phyloP scores from a whole-genome alignment of 768 basidiomycete genomes.

The Boletellus ananas region DNA sequence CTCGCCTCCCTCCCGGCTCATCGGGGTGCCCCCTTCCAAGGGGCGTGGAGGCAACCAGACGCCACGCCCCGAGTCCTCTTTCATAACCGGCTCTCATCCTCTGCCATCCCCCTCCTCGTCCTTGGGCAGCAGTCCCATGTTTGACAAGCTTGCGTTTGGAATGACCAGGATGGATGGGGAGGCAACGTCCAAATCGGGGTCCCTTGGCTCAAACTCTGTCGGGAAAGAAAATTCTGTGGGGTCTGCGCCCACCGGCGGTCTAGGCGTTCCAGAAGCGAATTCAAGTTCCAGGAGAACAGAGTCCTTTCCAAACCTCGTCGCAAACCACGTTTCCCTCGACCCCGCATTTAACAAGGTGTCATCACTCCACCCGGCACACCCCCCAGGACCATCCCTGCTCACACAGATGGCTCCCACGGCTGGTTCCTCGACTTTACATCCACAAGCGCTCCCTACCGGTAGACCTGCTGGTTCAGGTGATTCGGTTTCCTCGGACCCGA shows the following conservation, averaged over 20 bases:
- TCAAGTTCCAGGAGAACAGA: slow-evolving; percentile 26
- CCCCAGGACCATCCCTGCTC: slow-evolving; percentile 65
- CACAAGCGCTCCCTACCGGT: slow-evolving; percentile 25
- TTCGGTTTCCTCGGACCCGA: slow-evolving; percentile 16
- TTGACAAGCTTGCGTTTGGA: slow-evolving; percentile 87
- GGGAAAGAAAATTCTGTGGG: slow-evolving; percentile 22
- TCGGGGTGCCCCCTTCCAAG: slow-evolving; percentile 90
- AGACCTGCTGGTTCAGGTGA: slow-evolving; percentile 23
- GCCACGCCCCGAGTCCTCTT: slow-evolving; percentile 72
- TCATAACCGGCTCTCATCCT: slow-evolving; percentile 92
- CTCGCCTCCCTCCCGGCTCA: slow-evolving; percentile 55
- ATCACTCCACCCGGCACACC: slow-evolving; percentile 33
- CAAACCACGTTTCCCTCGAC: slow-evolving; percentile 47
- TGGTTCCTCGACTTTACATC: slow-evolving; percentile 20
- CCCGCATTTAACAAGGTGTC: slow-evolving; percentile 38
- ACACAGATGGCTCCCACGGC: slow-evolving; percentile 59
- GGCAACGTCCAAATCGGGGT: slow-evolving; percentile 33
- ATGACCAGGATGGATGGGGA: slow-evolving; percentile 84
- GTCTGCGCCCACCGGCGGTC: slow-evolving; percentile 11
- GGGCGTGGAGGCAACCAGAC: slow-evolving; percentile 97
- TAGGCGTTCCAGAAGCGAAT: slow-evolving; percentile 10
- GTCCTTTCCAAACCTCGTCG: slow-evolving; percentile 39
- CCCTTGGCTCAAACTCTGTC: slow-evolving; percentile 24
- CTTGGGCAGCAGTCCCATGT: slow-evolving; percentile 61
- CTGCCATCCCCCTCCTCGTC: slow-evolving; percentile 83